These are phyloP conservation scores for Chrysochromulina tobinii DNA, from an alignment of 78 protist genomes.

Conservation along the genomic window DNA sequence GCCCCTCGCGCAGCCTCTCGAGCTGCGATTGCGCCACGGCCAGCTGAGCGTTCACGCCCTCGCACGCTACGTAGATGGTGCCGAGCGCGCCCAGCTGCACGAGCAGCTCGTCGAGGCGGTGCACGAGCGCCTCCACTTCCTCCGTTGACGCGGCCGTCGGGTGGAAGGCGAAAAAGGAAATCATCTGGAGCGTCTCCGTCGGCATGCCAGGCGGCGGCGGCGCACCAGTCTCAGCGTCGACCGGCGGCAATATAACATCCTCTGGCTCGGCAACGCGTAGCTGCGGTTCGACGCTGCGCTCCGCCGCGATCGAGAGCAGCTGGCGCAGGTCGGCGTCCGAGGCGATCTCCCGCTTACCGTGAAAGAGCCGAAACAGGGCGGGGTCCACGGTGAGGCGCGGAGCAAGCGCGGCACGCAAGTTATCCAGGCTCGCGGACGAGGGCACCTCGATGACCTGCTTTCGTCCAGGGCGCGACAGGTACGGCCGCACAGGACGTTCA, in stretches of 20 bases:
- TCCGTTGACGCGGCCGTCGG: too few species aligned
- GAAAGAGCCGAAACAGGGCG: neutral
- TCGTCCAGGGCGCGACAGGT: too few species aligned
- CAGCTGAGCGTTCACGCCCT: slow-evolving; percentile 12
- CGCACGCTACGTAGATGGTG: neutral
- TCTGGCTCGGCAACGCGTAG: neutral
- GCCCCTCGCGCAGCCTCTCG: neutral
- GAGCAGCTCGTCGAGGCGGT: neutral
- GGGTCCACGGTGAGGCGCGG: neutral
- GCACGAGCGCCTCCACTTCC: neutral
- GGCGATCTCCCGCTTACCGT: neutral
- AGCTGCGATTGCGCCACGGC: neutral
- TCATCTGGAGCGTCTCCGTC: neutral
- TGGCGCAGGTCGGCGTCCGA: neutral
- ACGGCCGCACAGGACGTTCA: too few species aligned
- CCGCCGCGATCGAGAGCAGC: neutral
- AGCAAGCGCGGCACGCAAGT: neutral
- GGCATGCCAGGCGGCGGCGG: neutral
- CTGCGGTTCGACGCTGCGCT: neutral
- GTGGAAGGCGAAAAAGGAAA: neutral
- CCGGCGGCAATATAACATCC: too few species aligned
- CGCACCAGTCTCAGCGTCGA: neutral
- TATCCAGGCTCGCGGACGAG: too few species aligned
- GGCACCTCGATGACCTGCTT: too few species aligned
- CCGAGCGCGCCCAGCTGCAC: neutral